Evolutionary conservation across 176 grass and related monocot species (phyloP), one percentile per base, ranked within the genome.

Genomic region (Cenchrus purpureus): DNA sequence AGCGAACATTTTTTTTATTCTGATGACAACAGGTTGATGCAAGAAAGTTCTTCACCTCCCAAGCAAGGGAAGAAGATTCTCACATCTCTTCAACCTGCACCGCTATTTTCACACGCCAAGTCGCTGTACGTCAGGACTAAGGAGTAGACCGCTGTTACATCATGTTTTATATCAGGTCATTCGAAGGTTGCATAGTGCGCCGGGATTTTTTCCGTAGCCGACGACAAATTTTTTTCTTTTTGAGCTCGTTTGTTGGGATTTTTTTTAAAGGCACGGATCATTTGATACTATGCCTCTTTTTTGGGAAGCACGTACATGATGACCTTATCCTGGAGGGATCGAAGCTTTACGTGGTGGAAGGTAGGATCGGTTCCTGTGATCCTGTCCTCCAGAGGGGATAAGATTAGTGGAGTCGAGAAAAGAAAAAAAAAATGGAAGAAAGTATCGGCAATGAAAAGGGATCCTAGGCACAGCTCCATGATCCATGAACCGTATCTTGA

Each of bases 11-110:
- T 57, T 22, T 60, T 22, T 62, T 37, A 61, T 89, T 71, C 34
- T 22, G 1, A 7, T 57, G 72, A 13, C 55, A 56, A 44, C 22
- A 62, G 57, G 17, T 28, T 56, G 56, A 82, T 34, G 78, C 9
- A 65, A 49, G 78, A 86, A 78, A 82, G 72, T 86, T 82, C 34
- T 25, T 86, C 37, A 17, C 72, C 64, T 77, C 63, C 4, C 34
- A 34, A 28, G 12, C 63, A 56, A 77, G 83, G 15, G 16, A 76
- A 55, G 15, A 46, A 32, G 68, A 90, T 89, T 82, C 83, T 4
- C 10, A 14, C 8, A 76, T 81, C 68, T 52, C 9, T 22, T 22
- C 1, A 1, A 16, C 45, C 25, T 20, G 7, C 20, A 54, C 25
- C 50, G 10, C 51, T n/a, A 29, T 13, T 59, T 52, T 48, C 52